Evolutionary conservation across 2,329 filamentous ascomycete species (phyloP), one percentile per base, ranked within the genome.

Genomic region (Calonectria pauciramosa): DNA sequence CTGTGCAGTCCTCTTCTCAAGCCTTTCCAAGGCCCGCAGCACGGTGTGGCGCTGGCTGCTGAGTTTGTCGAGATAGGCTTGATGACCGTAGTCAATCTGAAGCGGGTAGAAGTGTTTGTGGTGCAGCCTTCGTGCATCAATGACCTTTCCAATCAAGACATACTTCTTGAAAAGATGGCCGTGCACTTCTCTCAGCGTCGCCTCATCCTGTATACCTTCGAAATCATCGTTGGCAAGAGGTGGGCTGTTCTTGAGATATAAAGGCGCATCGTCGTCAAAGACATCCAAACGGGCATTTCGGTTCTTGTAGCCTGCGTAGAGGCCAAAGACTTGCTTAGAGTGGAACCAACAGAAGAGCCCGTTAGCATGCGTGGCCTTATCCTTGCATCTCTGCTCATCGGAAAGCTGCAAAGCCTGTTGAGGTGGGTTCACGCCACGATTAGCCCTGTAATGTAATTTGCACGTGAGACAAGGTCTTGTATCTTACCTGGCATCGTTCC

Each of bases 301-400:
- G 20, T 74, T 72, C n/a, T 82, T 82, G 44, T 82, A 82, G 23
- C 80, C 78, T 23, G 72, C 76, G 36, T 82, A 81, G 1, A 82
- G 51, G 0, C 72, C 80, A 59, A 70, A 75, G 1, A 76, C 80
- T 34, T 82, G 80, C 23, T 73, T 79, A 0, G 80, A 71, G 34
- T 82, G 80, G 20, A 79, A 75, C n/a, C 63, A 34, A 28, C 80
- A 82, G n/a, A 82, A 82, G 52, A 82, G 72, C 16, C 71, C 67
- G 34, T 79, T 77, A 9, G 78, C 76, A 14, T 80, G 71, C 13
- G 80, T 81, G 26, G 79, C 79, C 30, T 79, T 73, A 90, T 94
- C 7, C 84, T 93, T 64, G 90, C 88, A 70, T 93, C 96, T 77
- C 92, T 98, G 67, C 0, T 60, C 69, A 41, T 80, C 75, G 26